Conservation (phyloP, 441 rosid species). For the Rhodomyrtus psidioides region DNA sequence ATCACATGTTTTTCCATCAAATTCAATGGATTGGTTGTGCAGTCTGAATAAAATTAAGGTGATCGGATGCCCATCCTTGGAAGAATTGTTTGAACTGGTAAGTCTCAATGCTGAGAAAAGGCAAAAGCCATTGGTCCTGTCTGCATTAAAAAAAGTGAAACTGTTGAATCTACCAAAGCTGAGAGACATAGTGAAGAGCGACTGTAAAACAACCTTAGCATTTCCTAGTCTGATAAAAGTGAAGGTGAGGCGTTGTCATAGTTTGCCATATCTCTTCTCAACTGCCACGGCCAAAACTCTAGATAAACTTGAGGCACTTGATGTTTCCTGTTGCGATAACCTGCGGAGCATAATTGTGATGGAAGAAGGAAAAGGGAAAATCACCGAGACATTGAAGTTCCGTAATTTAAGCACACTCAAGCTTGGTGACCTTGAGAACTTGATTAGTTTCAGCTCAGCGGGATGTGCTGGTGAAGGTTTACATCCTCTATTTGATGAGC, state of each 20-base stretch:
- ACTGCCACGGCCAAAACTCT: background rate
- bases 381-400: accelerated
- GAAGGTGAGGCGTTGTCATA: background rate
- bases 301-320: accelerated
- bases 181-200: background rate
- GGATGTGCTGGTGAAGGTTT: background rate
- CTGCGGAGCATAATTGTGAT: background rate
- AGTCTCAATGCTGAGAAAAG: accelerated
- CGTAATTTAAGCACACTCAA: background rate
- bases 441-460: accelerated
- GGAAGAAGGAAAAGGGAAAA: background rate
- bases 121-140: background rate
- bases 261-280: background rate
- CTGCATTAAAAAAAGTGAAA: background rate
- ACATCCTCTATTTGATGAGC: background rate
- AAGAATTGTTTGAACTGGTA: background rate
- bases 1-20: background rate
- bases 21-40: accelerated
- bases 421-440: background rate
- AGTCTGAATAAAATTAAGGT: accelerated
- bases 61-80: accelerated
- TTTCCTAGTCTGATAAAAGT: background rate
- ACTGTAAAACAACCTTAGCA: background rate
- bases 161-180: background rate
- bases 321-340: background rate